Evolutionary conservation across 2,329 filamentous ascomycete species (phyloP).

Genomic region (Elsinoe batatas): DNA sequence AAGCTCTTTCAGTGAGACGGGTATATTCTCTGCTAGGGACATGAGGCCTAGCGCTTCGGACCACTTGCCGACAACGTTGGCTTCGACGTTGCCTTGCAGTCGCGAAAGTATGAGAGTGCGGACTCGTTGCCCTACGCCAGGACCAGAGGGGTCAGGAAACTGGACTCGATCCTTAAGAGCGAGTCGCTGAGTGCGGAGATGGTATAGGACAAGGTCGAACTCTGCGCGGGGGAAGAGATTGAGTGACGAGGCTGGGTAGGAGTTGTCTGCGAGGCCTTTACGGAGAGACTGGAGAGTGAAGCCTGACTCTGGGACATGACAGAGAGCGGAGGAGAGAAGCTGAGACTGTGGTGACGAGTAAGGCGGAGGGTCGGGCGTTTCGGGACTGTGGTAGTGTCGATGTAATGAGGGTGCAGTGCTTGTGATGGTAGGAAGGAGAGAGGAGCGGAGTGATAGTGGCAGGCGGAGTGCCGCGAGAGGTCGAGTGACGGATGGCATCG

Average conservation of each 20-base stretch:
- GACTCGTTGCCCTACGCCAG: conserved; percentile 53
- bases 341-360: conserved; percentile 61
- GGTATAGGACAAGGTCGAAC: conserved; percentile 73
- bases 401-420: conserved; percentile 11
- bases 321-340: conserved; percentile 73
- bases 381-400: conserved; percentile 59
- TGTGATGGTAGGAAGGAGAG: conserved; percentile 19
- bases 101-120: conserved; percentile 65
- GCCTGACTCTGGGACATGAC: conserved; percentile 68
- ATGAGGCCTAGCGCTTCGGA: conserved; percentile 88
- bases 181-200: conserved; percentile 58
- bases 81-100: conserved; percentile 59
- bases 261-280: conserved; percentile 70
- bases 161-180: conserved; percentile 44
- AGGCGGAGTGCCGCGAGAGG: conserved; percentile 16
- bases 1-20: conserved; percentile 67
- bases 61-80: conserved; percentile 60
- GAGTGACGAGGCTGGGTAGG: conserved; percentile 77
- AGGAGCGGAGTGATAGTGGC: conserved; percentile 20
- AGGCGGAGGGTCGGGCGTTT: conserved; percentile 52
- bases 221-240: conserved; percentile 70
- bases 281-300: conserved; percentile 67
- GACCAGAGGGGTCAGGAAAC: conserved; percentile 27
- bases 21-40: conserved; percentile 71
- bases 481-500: not conserved